Evolutionary conservation across 441 rosid genomes (phyloP), one percentile per base, ranked within the genome.

Genomic region (Pelargonium myrrhifolium): DNA sequence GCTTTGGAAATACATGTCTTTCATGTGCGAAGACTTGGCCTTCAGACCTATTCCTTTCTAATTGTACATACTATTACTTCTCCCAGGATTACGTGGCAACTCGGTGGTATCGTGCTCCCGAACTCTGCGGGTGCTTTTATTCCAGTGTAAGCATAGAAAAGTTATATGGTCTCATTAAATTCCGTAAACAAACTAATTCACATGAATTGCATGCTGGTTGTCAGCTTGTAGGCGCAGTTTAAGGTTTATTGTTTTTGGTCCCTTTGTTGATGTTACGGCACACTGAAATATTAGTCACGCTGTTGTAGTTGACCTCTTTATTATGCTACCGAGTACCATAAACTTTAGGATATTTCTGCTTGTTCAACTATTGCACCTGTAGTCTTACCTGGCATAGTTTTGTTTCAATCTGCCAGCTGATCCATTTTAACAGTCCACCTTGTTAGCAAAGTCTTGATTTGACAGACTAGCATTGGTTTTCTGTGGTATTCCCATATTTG

Each of bases 41-140:
- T n/a, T n/a, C n/a, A n/a, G 35, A 28, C 4, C 35, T 28, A 28
- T 28, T 4, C 4, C 2, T 28, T 28, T 28, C 35, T 28, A 28
- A 28, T 28, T 28, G 35, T 28, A 28, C 35, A 3, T 0, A 28
- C 35, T 28, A 31, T 35, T 35, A n/a, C 1, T 35, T 66, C 47
- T 45, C 76, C 42, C 70, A 94, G 98, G 99, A 95, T 71, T 95
- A 92, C 83, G 99, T 95, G 8, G 98, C 99, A 28, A 95, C 99
- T 65, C 86, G 97, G 65, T 95, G 98, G 99, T 95, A 92, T 75
- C 98, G 99, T 66, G 99, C 99, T 70, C 99, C 99, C 62, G 99
- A 94, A 78, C 93, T 94, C 22, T 94, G 99, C 74, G 99, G 99
- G 62, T 94, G 96, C 1, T 94, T 94, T 79, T 94, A 88, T 87